Conservation (phyloP, 805 yeast genomes). For the Clavispora santaluciae region DNA sequence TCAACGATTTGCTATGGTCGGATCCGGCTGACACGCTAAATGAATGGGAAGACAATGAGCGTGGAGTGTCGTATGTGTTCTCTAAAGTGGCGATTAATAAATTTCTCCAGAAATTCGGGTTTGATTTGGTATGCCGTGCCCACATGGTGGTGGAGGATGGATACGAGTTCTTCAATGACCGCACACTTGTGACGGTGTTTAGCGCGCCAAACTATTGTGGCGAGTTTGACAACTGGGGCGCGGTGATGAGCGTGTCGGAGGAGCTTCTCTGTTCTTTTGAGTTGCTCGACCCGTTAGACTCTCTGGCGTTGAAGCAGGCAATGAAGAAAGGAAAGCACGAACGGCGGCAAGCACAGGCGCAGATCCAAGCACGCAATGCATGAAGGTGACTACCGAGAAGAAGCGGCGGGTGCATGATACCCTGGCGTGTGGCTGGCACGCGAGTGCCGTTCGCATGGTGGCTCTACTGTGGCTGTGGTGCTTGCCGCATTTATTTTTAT, state of each 20-base stretch:
- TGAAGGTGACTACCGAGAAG: no score
- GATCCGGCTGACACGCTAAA: constrained; percentile 80
- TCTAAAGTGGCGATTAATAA: constrained; percentile 76
- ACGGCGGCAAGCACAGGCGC: constrained; percentile 52
- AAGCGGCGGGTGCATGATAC: no score
- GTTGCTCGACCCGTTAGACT: constrained; percentile 87
- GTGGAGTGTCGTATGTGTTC: constrained; percentile 80
- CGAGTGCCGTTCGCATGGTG: no score
- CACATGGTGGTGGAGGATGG: constrained; percentile 88
- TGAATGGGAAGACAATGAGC: constrained; percentile 85
- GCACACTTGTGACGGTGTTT: constrained; percentile 67
- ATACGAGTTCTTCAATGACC: constrained; percentile 69
- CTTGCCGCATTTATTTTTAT: not conserved
- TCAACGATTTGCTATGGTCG: constrained; percentile 77
- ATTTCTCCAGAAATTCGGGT: constrained; percentile 67
- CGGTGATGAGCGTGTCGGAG: constrained; percentile 94
- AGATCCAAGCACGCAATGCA: constrained; percentile 2
- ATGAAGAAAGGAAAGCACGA: constrained; percentile 93
- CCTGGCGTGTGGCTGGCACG: not conserved
- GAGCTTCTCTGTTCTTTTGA: constrained; percentile 92
- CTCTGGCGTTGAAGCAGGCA: constrained; percentile 87
- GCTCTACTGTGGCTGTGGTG: no score
- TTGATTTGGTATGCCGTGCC: constrained; percentile 78
- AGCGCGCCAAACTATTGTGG: constrained; percentile 78
- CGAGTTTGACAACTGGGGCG: constrained; percentile 94